Evolutionary conservation across 2,329 filamentous ascomycete species (phyloP).

Genomic region (Aspergillus sp.): DNA sequence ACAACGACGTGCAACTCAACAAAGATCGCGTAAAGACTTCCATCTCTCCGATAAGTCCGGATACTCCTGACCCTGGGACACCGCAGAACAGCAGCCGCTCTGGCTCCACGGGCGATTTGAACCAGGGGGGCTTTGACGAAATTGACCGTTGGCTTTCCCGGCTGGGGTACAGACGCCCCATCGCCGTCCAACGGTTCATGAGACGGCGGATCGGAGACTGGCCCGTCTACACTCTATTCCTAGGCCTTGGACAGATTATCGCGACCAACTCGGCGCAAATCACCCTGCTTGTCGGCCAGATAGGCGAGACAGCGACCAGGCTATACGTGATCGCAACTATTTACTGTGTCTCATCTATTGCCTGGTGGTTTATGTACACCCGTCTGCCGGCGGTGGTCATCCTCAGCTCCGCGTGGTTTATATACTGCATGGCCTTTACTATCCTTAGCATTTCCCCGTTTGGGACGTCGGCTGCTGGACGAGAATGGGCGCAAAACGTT

Average conservation of each 20-base stretch:
- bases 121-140: constrained; percentile 4
- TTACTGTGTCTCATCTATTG: constrained; percentile 57
- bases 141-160: constrained; percentile 47
- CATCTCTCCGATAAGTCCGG: too few species aligned
- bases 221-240: constrained; percentile 62
- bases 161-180: too few species aligned
- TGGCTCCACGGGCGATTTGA: too few species aligned
- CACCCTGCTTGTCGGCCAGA: constrained; percentile 59
- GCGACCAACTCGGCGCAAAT: constrained; percentile 68
- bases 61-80: too few species aligned
- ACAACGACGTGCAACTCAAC: too few species aligned
- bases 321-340: constrained; percentile 62
- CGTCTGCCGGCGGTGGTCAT: constrained; percentile 24
- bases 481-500: constrained; percentile 59
- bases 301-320: constrained; percentile 61
- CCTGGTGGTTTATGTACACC: constrained; percentile 56
- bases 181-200: constrained; percentile 38
- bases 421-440: constrained; percentile 61
- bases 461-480: constrained; percentile 43
- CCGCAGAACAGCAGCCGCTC: too few species aligned
- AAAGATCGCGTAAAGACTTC: too few species aligned
- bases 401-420: constrained; percentile 62
- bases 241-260: constrained; percentile 64
- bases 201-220: constrained; percentile 62
- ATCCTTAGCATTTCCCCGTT: constrained; percentile 41